Percentiles rank a stretch among this genome's conserved stretches.
These are phyloP conservation scores for Veloporphyrellus conicus DNA, from an alignment of 1,284 basidiomycete species.

Conservation along the genomic window DNA sequence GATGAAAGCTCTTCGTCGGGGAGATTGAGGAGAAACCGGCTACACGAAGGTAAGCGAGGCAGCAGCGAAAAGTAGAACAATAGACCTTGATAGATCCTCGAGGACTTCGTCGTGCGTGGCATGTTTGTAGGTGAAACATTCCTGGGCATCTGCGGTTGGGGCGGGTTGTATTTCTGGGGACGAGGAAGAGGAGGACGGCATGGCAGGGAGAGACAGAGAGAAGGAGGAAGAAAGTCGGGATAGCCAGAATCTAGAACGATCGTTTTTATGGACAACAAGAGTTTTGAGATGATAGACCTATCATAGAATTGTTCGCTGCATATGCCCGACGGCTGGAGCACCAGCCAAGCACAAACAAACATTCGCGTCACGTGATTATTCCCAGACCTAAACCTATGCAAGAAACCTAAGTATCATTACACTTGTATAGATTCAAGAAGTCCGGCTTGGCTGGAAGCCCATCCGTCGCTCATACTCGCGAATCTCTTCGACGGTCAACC, in stretches of 20 bases:
- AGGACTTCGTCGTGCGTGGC: conserved; percentile 74
- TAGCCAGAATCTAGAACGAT: conserved; percentile 33
- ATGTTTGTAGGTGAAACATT: conserved; percentile 58
- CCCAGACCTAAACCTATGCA: too few species aligned
- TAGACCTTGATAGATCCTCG: conserved; percentile 83
- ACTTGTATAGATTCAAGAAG: conserved; percentile 15
- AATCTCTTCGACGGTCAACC: conserved; percentile 78
- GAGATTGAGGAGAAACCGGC: conserved; percentile 95
- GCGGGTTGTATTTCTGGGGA: conserved; percentile 66
- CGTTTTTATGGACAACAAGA: conserved; percentile 32
- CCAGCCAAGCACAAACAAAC: conserved; percentile 28
- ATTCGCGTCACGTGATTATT: conserved; percentile 28
- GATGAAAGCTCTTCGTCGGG: conserved; percentile 90
- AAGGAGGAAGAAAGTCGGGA: conserved; percentile 43
- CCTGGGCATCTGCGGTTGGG: conserved; percentile 41
- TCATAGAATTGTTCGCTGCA: conserved; percentile 22
- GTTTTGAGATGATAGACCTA: conserved; percentile 25
- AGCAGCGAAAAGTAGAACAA: conserved; percentile 4
- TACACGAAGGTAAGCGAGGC: conserved; percentile 31
- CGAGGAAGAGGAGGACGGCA: conserved; percentile 61
- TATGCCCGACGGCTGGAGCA: conserved; percentile 13
- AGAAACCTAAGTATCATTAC: too few species aligned
- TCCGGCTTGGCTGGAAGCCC: conserved; percentile 61
- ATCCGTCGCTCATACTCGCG: conserved; percentile 82
- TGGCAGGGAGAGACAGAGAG: conserved; percentile 27